These are phyloP conservation scores for Scheffersomyces lignosus DNA, from an alignment of 805 yeast genomes.

Conservation along the genomic window DNA sequence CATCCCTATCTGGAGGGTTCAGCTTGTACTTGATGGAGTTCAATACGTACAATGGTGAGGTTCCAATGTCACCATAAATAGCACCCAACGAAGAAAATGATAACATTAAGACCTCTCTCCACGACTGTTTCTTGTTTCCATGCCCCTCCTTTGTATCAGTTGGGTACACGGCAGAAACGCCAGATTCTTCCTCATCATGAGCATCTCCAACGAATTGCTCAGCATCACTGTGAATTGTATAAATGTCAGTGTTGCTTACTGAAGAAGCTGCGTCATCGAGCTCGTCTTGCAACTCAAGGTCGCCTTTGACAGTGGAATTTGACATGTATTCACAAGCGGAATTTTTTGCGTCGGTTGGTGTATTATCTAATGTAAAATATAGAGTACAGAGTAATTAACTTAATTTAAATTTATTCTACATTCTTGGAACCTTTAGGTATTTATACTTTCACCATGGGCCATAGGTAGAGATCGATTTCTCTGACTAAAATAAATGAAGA, in stretches of 20 bases:
- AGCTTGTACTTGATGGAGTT: conserved; percentile 31
- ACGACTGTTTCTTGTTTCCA: conserved; percentile 10
- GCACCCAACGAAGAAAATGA: conserved; percentile 55
- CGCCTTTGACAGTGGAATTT: background rate
- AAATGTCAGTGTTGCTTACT: conserved; percentile 17
- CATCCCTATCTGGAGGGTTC: conserved; percentile 33
- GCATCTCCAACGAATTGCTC: conserved; percentile 1
- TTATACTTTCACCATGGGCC: too few species aligned
- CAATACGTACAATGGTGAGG: conserved; percentile 57
- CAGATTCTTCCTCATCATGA: conserved; percentile 13
- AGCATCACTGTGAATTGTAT: conserved; percentile 2
- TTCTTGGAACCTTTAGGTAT: too few species aligned
- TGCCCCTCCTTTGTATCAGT: background rate
- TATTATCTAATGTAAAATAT: too few species aligned
- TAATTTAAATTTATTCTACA: too few species aligned
- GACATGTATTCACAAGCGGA: background rate
- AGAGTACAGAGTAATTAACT: too few species aligned
- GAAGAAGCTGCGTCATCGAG: conserved; percentile 15
- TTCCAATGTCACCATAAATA: conserved; percentile 65
- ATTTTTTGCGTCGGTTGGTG: too few species aligned
- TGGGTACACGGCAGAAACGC: conserved; percentile 4
- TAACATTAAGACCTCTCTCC: conserved; percentile 24
- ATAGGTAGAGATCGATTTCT: too few species aligned
- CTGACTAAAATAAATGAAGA: too few species aligned
- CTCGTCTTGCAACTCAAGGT: conserved; percentile 8